Evolutionary conservation across 2,329 filamentous ascomycete genomes (phyloP).

Genomic region (Beauveria bassiana): DNA sequence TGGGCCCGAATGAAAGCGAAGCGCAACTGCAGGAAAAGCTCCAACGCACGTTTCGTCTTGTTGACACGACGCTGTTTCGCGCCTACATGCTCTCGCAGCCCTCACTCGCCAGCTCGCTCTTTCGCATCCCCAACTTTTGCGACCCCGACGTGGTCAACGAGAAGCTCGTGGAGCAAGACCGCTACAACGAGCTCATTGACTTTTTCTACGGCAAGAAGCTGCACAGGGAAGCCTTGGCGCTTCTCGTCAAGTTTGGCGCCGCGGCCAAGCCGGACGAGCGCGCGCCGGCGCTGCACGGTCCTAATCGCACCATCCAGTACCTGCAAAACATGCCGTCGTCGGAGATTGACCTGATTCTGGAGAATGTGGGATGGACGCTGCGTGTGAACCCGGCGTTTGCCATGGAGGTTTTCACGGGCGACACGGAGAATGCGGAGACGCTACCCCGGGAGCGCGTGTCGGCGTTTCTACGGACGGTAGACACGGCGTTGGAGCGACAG

Average conservation of each 20-base stretch:
- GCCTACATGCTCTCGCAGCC: constrained; percentile 91
- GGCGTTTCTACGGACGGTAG: constrained; percentile 62
- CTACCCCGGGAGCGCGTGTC: constrained; percentile 71
- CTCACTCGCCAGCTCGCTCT: constrained; percentile 76
- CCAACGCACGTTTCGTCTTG: constrained; percentile 67
- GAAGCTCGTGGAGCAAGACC: constrained; percentile 76
- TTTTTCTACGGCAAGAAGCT: constrained; percentile 94
- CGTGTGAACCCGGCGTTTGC: constrained; percentile 62
- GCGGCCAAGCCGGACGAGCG: constrained; percentile 42
- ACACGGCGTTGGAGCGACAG: constrained; percentile 61
- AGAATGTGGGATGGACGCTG: constrained; percentile 86
- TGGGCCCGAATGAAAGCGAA: constrained; percentile 39
- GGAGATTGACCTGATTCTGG: constrained; percentile 81
- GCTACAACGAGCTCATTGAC: constrained; percentile 92
- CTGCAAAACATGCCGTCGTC: constrained; percentile 83
- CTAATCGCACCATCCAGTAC: constrained; percentile 77
- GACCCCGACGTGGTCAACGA: constrained; percentile 94
- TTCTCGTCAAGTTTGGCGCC: constrained; percentile 74
- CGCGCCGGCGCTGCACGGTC: constrained; percentile 59
- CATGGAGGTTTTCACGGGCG: constrained; percentile 89
- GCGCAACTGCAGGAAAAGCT: constrained; percentile 64
- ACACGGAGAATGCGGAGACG: constrained; percentile 90
- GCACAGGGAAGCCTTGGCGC: constrained; percentile 75
- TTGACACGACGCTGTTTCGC: constrained; percentile 91
- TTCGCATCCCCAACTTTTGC: constrained; percentile 95